These are phyloP conservation scores for Macadamia integrifolia DNA, from an alignment of 164 flowering plant genomes.

Conservation along the genomic window DNA sequence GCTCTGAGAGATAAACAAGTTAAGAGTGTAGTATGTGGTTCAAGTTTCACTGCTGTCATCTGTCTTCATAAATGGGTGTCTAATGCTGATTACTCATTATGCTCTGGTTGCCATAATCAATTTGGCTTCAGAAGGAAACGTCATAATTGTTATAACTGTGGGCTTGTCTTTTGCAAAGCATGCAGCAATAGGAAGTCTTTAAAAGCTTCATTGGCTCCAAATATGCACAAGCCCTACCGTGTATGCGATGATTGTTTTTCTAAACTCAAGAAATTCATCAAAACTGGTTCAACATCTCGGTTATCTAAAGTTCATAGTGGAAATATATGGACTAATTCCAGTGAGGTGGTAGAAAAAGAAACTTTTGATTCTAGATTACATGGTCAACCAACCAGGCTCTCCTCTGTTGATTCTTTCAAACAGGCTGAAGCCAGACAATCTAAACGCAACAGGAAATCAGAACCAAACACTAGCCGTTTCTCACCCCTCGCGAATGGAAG, in stretches of 20 bases:
- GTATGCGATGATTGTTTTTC: conserved; percentile 87
- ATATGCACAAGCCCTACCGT: conserved; percentile 73
- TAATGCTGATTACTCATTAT: conserved; percentile 58
- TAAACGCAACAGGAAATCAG: conserved; percentile 23
- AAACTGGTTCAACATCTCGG: conserved; percentile 29
- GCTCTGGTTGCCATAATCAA: conserved; percentile 71
- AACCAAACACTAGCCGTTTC: conserved; percentile 21
- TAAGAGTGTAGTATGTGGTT: conserved; percentile 76
- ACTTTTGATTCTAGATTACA: conserved; percentile 28
- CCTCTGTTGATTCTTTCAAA: conserved; percentile 50
- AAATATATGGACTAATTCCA: conserved; percentile 22
- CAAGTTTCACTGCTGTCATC: conserved; percentile 76
- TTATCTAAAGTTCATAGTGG: conserved; percentile 34
- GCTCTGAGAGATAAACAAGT: conserved; percentile 74
- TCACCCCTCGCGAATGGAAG: conserved; percentile 31
- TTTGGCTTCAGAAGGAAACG: conserved; percentile 85
- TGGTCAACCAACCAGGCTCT: conserved; percentile 48
- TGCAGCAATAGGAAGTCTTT: conserved; percentile 78
- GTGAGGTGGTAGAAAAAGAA: conserved; percentile 42
- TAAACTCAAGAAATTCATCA: conserved; percentile 59
- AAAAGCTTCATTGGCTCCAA: conserved; percentile 87
- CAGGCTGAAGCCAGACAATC: conserved; percentile 30
- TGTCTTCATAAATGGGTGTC: conserved; percentile 76
- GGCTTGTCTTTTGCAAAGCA: conserved; percentile 83
- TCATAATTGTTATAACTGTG: conserved; percentile 96